phyloP scores from a whole-genome alignment of 352 stramenopile species.

The Poterioochromonas sp. region DNA sequence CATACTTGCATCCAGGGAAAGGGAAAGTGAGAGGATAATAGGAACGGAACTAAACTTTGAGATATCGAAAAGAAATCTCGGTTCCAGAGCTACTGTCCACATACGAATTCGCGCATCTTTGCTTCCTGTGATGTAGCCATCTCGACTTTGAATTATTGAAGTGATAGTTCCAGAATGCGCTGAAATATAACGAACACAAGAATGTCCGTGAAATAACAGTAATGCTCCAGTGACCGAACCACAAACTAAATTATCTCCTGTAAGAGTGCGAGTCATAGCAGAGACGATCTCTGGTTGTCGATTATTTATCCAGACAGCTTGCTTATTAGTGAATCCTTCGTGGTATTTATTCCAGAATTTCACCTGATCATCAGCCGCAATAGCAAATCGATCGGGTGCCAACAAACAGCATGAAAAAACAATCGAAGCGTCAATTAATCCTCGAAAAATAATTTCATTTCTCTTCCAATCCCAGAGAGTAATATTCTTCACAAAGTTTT shows the following conservation, averaged over 20 bases:
- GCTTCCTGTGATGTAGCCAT: constrained; percentile 49
- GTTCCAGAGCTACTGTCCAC: constrained; percentile 48
- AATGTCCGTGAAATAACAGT: constrained; percentile 51
- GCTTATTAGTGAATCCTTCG: constrained; percentile 30
- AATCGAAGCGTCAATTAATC: background rate
- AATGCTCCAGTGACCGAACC: constrained; percentile 49
- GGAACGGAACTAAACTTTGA: constrained; percentile 41
- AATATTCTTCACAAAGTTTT: background rate
- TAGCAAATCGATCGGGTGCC: constrained; percentile 23
- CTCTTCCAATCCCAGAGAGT: constrained; percentile 40
- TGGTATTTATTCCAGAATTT: constrained; percentile 43
- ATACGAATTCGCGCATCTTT: constrained; percentile 47
- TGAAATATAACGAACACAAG: constrained; percentile 49
- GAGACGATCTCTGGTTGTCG: constrained; percentile 42
- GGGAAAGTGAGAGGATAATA: constrained; percentile 41
- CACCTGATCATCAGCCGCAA: constrained; percentile 35
- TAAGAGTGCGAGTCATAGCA: constrained; percentile 40
- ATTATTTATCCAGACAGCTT: constrained; percentile 39
- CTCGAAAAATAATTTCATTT: background rate
- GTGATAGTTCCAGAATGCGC: constrained; percentile 41
- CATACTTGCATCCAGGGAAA: constrained; percentile 43
- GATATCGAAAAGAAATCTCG: constrained; percentile 47
- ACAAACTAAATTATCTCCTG: constrained; percentile 41
- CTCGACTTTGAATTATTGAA: background rate
- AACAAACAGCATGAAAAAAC: background rate